Conservation (phyloP, 192 early-diverging fungal species). For the Chytriomyces sp. region DNA sequence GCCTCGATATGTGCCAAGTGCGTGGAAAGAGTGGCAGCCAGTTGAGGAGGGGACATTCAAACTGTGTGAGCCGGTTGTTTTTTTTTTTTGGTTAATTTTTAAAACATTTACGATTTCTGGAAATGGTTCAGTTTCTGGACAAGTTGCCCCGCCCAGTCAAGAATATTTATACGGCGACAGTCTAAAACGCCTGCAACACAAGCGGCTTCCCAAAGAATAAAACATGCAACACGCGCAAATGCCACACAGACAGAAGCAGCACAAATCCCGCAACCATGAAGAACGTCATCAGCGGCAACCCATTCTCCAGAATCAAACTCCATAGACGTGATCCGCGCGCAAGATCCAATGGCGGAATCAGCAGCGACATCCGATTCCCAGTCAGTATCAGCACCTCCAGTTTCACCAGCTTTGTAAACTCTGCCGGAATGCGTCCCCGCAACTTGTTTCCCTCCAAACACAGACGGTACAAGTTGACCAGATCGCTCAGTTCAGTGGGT, state of each 20-base stretch:
- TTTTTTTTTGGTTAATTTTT: not conserved
- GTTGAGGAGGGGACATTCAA: too few relatives aligned
- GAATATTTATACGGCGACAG: too few relatives aligned
- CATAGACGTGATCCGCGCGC: not conserved
- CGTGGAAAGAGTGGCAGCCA: not conserved
- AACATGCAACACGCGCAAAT: not conserved
- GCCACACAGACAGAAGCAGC: not conserved
- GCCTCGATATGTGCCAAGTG: conserved; percentile 4
- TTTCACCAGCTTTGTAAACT: conserved; percentile 1
- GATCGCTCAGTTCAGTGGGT: conserved; percentile 4
- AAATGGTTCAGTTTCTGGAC: not conserved
- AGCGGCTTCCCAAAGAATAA: not conserved
- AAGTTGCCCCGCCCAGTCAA: too few relatives aligned
- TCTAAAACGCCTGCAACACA: too few relatives aligned
- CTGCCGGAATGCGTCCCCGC: not conserved
- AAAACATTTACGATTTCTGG: not conserved
- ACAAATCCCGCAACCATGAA: not conserved
- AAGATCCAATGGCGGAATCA: not conserved
- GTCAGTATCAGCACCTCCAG: conserved; percentile 9
- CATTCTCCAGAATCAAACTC: not conserved
- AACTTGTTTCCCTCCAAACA: conserved; percentile 2
- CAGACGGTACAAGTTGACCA: not conserved
- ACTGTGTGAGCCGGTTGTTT: not conserved
- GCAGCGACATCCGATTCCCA: conserved; percentile 5
- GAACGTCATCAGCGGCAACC: conserved; percentile 2